Conservation (phyloP, 495 filamentous ascomycete species). For the Penicillium goetzii region DNA sequence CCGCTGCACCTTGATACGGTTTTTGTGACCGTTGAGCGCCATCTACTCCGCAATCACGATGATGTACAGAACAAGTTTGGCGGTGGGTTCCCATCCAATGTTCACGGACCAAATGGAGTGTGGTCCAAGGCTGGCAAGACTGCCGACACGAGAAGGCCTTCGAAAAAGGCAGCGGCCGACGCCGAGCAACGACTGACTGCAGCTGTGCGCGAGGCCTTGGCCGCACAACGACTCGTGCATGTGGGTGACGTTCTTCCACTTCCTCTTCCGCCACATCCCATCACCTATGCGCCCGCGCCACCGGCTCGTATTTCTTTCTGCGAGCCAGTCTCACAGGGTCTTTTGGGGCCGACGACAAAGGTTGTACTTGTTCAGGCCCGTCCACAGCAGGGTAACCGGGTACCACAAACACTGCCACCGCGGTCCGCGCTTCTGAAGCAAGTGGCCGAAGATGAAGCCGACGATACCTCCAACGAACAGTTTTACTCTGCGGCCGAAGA, state of each 20-base stretch:
- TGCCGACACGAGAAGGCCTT: conserved; percentile 41
- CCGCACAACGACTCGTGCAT: conserved; percentile 74
- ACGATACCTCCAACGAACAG: conserved; percentile 82
- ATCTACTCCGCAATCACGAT: conserved; percentile 66
- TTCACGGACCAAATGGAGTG: conserved; percentile 41
- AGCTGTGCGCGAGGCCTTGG: conserved; percentile 76
- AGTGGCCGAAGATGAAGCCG: conserved; percentile 69
- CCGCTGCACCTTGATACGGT: conserved; percentile 80
- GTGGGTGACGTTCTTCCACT: conserved; percentile 82
- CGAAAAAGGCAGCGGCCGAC: conserved; percentile 44
- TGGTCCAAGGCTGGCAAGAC: conserved; percentile 44
- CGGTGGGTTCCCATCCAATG: conserved; percentile 55
- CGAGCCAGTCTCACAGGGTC: conserved; percentile 81
- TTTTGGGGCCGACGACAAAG: conserved; percentile 70
- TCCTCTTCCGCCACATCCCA: conserved; percentile 81
- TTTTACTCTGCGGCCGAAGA: conserved; percentile 90
- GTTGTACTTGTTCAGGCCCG: conserved; percentile 71
- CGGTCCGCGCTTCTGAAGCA: conserved; percentile 54
- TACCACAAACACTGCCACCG: conserved; percentile 34
- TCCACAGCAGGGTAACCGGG: conserved; percentile 39
- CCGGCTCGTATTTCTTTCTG: conserved; percentile 67
- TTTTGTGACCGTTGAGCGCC: conserved; percentile 81
- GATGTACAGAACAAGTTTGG: conserved; percentile 66
- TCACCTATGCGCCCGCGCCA: conserved; percentile 82
- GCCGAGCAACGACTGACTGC: conserved; percentile 69